A percentile compares a stretch with the other conserved stretches of the same genome.
Conservation (phyloP, 768 basidiomycete genomes). For the Podaxis carcinomalis region DNA sequence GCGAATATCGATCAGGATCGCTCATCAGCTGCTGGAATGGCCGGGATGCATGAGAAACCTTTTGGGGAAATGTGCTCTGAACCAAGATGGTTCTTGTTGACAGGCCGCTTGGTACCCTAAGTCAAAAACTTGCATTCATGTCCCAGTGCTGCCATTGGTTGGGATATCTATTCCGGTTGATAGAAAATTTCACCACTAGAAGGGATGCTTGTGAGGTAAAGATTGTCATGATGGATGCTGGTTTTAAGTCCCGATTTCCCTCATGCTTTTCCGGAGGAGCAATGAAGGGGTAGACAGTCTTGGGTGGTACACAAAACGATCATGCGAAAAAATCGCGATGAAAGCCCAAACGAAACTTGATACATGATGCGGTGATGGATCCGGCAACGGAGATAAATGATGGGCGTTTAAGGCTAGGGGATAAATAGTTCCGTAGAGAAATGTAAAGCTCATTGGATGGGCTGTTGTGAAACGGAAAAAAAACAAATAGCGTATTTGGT, state of each 20-base stretch:
- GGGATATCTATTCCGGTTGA: neutral
- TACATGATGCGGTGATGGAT: conserved; percentile 15
- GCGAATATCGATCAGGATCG: neutral
- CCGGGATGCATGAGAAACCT: neutral
- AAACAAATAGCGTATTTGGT: too few relatives aligned
- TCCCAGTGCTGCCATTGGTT: neutral
- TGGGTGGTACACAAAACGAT: neutral
- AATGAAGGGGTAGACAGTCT: neutral
- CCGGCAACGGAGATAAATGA: neutral
- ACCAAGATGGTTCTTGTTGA: neutral
- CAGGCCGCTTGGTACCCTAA: neutral
- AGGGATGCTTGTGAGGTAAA: neutral
- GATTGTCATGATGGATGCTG: too few relatives aligned
- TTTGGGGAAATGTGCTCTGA: neutral
- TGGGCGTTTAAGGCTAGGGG: neutral
- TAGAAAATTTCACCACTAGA: neutral
- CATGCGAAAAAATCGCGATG: conserved; percentile 34
- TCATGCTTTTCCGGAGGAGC: neutral
- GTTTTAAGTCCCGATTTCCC: too few relatives aligned
- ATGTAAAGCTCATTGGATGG: neutral
- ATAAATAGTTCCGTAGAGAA: neutral
- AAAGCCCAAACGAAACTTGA: conserved; percentile 18
- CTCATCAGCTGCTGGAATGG: neutral
- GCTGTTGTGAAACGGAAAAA: neutral
- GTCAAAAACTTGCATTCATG: neutral